Conservation (phyloP, 257 asterid species). For the Solanum clarkiae region DNA sequence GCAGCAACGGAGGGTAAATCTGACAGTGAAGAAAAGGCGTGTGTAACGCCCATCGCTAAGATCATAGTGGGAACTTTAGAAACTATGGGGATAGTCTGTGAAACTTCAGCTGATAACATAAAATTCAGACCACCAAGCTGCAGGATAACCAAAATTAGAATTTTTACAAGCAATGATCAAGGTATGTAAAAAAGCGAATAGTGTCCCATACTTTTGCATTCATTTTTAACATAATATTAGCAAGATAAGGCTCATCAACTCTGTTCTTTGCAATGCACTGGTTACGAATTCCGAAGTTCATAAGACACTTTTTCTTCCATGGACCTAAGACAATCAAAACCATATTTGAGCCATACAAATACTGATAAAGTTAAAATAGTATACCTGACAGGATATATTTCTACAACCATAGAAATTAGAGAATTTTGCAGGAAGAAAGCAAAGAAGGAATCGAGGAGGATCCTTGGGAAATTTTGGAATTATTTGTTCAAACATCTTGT, state of each 20-base stretch:
- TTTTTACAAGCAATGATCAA: not conserved
- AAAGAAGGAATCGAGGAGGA: constrained; percentile 36
- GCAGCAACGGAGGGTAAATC: constrained; percentile 38
- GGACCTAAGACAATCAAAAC: constrained; percentile 15
- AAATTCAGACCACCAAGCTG: constrained; percentile 42
- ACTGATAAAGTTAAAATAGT: not conserved
- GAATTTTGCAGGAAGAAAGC: constrained; percentile 28
- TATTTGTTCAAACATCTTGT: constrained; percentile 26
- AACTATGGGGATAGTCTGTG: constrained; percentile 18
- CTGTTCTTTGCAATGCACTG: constrained; percentile 29
- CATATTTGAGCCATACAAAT: not conserved
- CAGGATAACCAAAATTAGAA: not conserved
- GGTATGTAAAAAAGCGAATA: not conserved
- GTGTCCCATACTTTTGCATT: constrained; percentile 21
- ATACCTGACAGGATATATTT: not conserved
- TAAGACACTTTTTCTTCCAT: constrained; percentile 36
- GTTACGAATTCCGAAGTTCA: constrained; percentile 27
- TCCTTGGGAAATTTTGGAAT: constrained; percentile 11
- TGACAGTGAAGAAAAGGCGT: constrained; percentile 13
- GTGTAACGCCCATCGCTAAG: constrained; percentile 26
- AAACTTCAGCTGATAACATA: constrained; percentile 14
- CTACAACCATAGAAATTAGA: constrained; percentile 27
- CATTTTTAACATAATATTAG: constrained; percentile 28
- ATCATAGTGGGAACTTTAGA: constrained; percentile 38
- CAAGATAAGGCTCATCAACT: constrained; percentile 23